A percentile compares a stretch with the other conserved stretches of the same genome.
phyloP scores from a whole-genome alignment of 805 yeast genomes.

The Ascoidea tarda region DNA sequence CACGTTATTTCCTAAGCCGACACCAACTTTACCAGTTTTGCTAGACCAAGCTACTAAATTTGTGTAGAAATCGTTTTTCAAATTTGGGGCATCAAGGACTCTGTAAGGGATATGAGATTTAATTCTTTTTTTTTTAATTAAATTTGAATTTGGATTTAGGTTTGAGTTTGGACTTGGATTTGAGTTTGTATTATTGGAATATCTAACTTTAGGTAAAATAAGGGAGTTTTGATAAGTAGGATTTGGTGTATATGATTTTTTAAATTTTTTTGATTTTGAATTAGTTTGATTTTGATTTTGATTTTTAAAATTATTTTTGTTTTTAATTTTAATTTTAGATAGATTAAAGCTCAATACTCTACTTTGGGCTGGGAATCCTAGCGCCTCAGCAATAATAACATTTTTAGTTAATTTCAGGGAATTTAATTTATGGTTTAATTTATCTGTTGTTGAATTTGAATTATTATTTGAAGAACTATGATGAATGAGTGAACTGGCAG shows the following conservation, averaged over 20 bases:
- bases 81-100: slow-evolving; percentile 53
- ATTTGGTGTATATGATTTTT: neutral
- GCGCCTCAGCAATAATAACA: slow-evolving; percentile 32
- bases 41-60: slow-evolving; percentile 65
- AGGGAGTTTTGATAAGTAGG: neutral
- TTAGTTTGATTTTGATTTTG: neutral
- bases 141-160: slow-evolving; percentile 5
- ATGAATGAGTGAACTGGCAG: too few species aligned
- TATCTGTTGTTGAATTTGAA: too few species aligned
- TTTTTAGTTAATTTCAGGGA: slow-evolving; percentile 13
- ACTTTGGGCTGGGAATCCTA: slow-evolving; percentile 26
- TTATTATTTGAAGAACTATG: too few species aligned
- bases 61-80: slow-evolving; percentile 67
- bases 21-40: slow-evolving; percentile 34
- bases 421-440: too few species aligned
- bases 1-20: slow-evolving; percentile 47
- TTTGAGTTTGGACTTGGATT: slow-evolving; percentile 4
- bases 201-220: slow-evolving; percentile 1
- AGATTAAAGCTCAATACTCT: slow-evolving; percentile 25
- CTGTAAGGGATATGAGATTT: slow-evolving; percentile 30
- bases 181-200: neutral
- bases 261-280: neutral
- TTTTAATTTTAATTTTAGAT: too few species aligned
- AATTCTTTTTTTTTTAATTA: slow-evolving; percentile 14
- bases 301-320: neutral